These are phyloP conservation scores for Hyaloscypha hepaticicola DNA, from an alignment of 495 filamentous ascomycete genomes.

Conservation along the genomic window DNA sequence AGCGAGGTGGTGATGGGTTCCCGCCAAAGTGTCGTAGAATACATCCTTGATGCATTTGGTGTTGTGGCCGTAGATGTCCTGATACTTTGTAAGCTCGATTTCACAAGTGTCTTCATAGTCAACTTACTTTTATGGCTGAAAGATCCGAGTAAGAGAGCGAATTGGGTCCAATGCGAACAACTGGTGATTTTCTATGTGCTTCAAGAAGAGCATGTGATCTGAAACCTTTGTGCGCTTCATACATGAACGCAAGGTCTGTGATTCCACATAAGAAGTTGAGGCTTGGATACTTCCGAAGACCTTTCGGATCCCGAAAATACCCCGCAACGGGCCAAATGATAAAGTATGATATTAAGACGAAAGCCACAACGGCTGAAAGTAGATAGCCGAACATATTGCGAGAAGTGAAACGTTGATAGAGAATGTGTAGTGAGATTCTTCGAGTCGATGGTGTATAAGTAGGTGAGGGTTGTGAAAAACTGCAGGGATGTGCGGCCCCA, in stretches of 20 bases:
- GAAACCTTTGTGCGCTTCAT: constrained; percentile 41
- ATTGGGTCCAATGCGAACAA: constrained; percentile 55
- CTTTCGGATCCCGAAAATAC: constrained; percentile 49
- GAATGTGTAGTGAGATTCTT: background rate
- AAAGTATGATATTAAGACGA: constrained; percentile 42
- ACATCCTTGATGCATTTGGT: constrained; percentile 50
- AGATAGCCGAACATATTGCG: constrained; percentile 19
- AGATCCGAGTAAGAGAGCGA: constrained; percentile 47
- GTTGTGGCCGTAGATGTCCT: constrained; percentile 56
- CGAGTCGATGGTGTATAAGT: background rate
- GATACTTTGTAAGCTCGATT: constrained; percentile 12
- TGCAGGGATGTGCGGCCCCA: background rate
- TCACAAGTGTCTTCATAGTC: background rate
- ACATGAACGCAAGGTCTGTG: constrained; percentile 46
- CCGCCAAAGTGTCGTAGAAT: constrained; percentile 42
- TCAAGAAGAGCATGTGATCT: constrained; percentile 43
- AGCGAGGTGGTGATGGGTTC: constrained; percentile 33
- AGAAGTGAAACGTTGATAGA: background rate
- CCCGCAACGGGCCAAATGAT: constrained; percentile 40
- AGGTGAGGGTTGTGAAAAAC: background rate
- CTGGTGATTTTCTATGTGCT: constrained; percentile 44
- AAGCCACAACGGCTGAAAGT: constrained; percentile 8
- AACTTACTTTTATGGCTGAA: constrained; percentile 40
- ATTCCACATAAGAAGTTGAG: constrained; percentile 45
- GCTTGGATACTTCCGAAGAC: constrained; percentile 52